These are phyloP conservation scores for Begonia loranthoides DNA, from an alignment of 306 rosid genomes.

Conservation along the genomic window DNA sequence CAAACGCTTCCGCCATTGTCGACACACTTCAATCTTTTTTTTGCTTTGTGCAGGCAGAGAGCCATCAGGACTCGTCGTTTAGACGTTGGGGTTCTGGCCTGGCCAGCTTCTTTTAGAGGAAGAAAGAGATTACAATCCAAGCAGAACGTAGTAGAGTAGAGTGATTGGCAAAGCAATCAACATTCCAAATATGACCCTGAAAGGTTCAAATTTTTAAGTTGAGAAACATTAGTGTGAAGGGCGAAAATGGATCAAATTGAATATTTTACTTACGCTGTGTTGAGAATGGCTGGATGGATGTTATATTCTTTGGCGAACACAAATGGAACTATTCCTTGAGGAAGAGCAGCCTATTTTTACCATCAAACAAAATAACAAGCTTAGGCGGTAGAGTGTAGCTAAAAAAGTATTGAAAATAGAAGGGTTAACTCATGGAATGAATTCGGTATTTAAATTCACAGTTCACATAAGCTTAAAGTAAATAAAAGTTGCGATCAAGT, in stretches of 20 bases:
- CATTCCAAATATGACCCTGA: slow-evolving; percentile 12
- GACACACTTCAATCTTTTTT: no score
- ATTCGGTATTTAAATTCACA: no score
- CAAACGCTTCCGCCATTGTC: no score
- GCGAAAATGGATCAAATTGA: neutral
- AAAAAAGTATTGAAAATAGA: neutral
- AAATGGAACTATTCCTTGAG: slow-evolving; percentile 96
- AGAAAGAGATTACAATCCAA: neutral
- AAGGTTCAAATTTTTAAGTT: neutral
- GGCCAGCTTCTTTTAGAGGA: no score
- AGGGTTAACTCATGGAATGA: slow-evolving; percentile 2
- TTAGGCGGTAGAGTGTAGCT: no score
- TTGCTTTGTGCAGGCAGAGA: no score
- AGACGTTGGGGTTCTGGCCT: no score
- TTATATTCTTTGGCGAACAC: slow-evolving; percentile 98
- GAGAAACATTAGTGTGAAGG: neutral
- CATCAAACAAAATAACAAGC: no score
- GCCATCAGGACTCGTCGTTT: no score
- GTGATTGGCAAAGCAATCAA: slow-evolving; percentile 4
- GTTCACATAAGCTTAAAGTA: no score
- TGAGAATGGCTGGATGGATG: slow-evolving; percentile 88
- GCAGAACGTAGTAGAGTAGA: slow-evolving; percentile 1
- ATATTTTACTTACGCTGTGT: slow-evolving; percentile 53
- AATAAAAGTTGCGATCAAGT: no score
- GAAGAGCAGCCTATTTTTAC: slow-evolving; percentile 72